These are phyloP conservation scores for Candida maris DNA, from an alignment of 805 yeast genomes.

Conservation along the genomic window DNA sequence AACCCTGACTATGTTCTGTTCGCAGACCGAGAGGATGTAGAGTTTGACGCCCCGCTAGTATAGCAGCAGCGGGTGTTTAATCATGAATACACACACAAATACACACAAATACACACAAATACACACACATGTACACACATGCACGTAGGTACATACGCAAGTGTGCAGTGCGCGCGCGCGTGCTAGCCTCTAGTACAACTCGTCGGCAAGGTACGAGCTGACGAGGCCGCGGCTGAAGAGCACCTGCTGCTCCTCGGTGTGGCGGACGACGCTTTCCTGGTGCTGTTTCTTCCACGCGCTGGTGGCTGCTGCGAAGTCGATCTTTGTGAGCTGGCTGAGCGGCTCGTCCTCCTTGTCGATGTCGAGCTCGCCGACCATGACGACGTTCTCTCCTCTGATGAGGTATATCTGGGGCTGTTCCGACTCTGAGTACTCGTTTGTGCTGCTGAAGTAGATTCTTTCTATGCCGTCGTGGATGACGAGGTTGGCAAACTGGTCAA, in stretches of 20 bases:
- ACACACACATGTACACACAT: background rate
- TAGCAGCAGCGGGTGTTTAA: no score
- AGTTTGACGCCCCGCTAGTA: background rate
- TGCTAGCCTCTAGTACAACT: constrained; percentile 9
- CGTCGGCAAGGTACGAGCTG: constrained; percentile 19
- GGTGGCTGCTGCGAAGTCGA: constrained; percentile 61
- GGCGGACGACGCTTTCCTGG: constrained; percentile 12
- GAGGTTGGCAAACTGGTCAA: constrained; percentile 91
- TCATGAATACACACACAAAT: no score
- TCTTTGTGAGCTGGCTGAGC: constrained; percentile 49
- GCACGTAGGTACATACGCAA: background rate
- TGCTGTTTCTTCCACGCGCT: constrained; percentile 25
- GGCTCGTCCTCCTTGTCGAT: constrained; percentile 80
- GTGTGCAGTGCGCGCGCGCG: no score
- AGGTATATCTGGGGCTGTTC: constrained; percentile 67
- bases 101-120: background rate
- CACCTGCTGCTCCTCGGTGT: constrained; percentile 15
- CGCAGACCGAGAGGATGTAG: constrained; percentile 33
- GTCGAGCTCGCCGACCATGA: constrained; percentile 90
- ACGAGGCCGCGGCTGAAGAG: constrained; percentile 19
- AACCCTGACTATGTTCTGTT: constrained; percentile 47
- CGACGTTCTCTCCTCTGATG: constrained; percentile 95
- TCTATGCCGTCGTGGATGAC: constrained; percentile 90
- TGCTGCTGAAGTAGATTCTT: constrained; percentile 62
- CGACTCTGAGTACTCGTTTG: constrained; percentile 58